phyloP scores from a whole-genome alignment of 225 moss, liverwort and hornwort species.

The Straminergon stramineum region DNA sequence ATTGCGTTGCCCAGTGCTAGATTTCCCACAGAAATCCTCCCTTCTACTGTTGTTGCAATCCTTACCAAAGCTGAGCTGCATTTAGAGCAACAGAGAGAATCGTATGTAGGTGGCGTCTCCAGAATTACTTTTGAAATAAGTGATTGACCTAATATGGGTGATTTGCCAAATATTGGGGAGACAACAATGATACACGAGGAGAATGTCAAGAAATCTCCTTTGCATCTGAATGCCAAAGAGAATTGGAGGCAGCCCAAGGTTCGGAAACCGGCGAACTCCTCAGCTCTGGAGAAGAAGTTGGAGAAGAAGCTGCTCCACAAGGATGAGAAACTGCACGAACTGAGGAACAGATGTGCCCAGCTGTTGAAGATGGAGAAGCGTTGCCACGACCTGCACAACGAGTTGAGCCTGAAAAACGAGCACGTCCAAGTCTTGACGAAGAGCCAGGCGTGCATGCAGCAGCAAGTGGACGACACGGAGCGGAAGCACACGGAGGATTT shows the following conservation, averaged over 20 bases:
- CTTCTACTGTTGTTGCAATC: not conserved
- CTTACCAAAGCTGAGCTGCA: not conserved
- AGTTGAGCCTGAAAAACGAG: conserved; percentile 17
- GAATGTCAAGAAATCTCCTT: not conserved
- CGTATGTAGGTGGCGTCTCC: not conserved
- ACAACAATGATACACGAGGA: not conserved
- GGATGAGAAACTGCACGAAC: conserved; percentile 15
- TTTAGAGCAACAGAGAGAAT: not conserved
- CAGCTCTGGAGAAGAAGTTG: conserved; percentile 1
- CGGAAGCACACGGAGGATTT: conserved; percentile 34
- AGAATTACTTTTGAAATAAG: not conserved
- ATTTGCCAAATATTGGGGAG: not conserved
- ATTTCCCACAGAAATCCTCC: not conserved
- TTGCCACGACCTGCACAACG: conserved; percentile 13
- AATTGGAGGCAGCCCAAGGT: not conserved
- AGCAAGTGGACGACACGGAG: conserved; percentile 20
- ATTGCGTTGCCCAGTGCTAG: not conserved
- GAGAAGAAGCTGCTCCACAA: conserved; percentile 13
- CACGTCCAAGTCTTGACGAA: conserved; percentile 17
- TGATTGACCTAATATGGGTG: not conserved
- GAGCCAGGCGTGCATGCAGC: conserved; percentile 29
- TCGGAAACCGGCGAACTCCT: not conserved
- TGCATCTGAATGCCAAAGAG: not conserved
- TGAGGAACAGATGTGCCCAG: conserved; percentile 1
- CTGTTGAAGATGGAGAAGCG: conserved; percentile 23